Conservation (phyloP, 495 filamentous ascomycete genomes). For the Aspergillus affinis region DNA sequence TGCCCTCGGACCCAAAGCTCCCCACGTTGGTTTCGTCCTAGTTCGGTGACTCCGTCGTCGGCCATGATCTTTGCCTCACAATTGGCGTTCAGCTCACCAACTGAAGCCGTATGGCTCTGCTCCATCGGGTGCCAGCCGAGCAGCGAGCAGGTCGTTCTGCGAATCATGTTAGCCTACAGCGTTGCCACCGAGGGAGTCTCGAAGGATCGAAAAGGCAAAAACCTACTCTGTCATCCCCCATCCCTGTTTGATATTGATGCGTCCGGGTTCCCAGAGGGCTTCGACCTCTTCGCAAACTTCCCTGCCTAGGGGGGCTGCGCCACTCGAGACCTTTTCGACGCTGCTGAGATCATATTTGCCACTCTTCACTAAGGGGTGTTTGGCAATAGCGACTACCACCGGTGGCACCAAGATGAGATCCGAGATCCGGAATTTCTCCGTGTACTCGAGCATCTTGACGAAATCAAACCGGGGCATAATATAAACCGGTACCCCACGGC, state of each 20-base stretch:
- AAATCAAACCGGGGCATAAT: constrained; percentile 77
- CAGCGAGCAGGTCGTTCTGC: constrained; percentile 61
- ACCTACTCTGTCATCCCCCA: constrained; percentile 83
- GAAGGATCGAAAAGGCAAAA: constrained; percentile 12
- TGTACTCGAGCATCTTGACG: constrained; percentile 62
- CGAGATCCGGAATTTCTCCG: constrained; percentile 69
- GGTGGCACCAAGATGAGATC: constrained; percentile 63
- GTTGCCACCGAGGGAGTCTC: constrained; percentile 3
- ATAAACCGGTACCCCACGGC: constrained; percentile 54
- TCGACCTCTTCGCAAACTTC: constrained; percentile 61
- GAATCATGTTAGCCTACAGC: constrained; percentile 9
- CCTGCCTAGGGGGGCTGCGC: constrained; percentile 63
- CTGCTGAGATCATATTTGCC: constrained; percentile 67
- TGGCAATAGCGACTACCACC: constrained; percentile 70
- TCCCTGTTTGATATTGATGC: constrained; percentile 68
- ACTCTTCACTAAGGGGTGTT: constrained; percentile 57
- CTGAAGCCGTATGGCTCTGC: constrained; percentile 38
- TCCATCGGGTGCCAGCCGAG: constrained; percentile 58
- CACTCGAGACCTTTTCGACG: constrained; percentile 55
- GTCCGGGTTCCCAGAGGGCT: constrained; percentile 54
- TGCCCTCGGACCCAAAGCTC: constrained; percentile 69
- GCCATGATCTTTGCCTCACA: constrained; percentile 62
- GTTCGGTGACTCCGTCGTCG: constrained; percentile 44
- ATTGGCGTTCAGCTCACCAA: constrained; percentile 71
- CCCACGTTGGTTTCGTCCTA: constrained; percentile 49